Evolutionary conservation across 2,329 filamentous ascomycete species (phyloP).

Genomic region (Phoma sp.): DNA sequence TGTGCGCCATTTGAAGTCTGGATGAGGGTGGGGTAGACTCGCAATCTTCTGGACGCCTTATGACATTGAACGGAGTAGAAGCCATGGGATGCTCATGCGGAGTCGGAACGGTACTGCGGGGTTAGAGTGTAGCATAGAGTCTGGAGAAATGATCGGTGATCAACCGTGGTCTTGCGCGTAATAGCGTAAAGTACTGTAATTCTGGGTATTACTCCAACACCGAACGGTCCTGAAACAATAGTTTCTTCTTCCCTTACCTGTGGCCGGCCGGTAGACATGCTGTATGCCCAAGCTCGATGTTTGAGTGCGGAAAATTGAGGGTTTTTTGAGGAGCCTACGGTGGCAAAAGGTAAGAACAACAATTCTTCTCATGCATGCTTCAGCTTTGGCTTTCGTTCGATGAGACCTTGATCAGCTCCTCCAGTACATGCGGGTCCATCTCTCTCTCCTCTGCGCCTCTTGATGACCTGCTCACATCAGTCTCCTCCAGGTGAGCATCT

Average conservation of each 20-base stretch:
- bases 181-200: neutral
- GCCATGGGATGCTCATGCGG: neutral
- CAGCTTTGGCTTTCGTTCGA: constrained; percentile 16
- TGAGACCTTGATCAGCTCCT: constrained; percentile 33
- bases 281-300: neutral
- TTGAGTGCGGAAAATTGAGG: neutral
- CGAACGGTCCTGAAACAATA: neutral
- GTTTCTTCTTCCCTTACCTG: neutral
- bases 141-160: constrained; percentile 1
- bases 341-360: too few species aligned
- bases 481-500: constrained; percentile 42
- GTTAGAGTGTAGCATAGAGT: neutral
- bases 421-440: constrained; percentile 38
- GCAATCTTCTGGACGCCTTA: neutral
- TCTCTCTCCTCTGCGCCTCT: constrained; percentile 28
- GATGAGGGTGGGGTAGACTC: neutral
- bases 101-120: constrained; percentile 1
- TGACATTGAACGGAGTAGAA: neutral
- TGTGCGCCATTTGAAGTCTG: neutral
- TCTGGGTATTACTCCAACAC: too few species aligned
- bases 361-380: neutral
- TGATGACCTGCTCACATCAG: constrained; percentile 27
- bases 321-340: too few species aligned
- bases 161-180: neutral
- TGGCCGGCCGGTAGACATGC: neutral